phyloP scores from a whole-genome alignment of 1,284 basidiomycete genomes.

The Somion occarium region DNA sequence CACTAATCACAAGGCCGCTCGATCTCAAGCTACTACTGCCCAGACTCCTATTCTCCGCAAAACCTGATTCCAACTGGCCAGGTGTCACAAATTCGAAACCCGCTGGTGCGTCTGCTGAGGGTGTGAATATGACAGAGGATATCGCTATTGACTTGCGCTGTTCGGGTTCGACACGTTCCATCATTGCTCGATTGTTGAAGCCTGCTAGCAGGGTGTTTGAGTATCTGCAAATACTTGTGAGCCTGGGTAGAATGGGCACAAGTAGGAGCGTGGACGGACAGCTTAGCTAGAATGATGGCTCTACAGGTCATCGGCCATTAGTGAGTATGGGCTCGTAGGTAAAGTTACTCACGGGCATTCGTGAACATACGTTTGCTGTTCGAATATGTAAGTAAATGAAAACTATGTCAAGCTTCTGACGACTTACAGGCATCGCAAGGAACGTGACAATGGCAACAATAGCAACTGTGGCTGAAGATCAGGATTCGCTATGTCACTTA shows the following conservation, averaged over 20 bases:
- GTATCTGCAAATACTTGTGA: background rate
- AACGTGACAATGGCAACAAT: background rate
- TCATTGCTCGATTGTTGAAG: constrained; percentile 3
- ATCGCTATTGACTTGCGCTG: too few relatives aligned
- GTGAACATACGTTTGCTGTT: background rate
- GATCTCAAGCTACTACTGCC: too few relatives aligned
- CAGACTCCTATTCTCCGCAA: too few relatives aligned
- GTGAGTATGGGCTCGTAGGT: background rate
- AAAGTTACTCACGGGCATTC: constrained; percentile 1
- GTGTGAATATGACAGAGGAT: too few relatives aligned
- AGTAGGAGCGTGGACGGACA: background rate
- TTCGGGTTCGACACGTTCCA: too few relatives aligned
- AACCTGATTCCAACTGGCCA: too few relatives aligned
- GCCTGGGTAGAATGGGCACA: background rate
- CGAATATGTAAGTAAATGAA: background rate
- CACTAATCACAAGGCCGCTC: too few relatives aligned
- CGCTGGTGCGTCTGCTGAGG: too few relatives aligned
- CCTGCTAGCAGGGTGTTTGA: background rate
- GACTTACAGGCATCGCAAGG: background rate
- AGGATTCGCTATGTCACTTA: background rate
- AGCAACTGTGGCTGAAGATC: background rate
- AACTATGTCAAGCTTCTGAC: background rate
- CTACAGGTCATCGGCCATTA: background rate
- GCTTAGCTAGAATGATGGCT: background rate
- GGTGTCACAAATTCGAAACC: too few relatives aligned